Conservation (phyloP, 1,284 basidiomycete genomes). For the Fistulinella cinereoalba region DNA sequence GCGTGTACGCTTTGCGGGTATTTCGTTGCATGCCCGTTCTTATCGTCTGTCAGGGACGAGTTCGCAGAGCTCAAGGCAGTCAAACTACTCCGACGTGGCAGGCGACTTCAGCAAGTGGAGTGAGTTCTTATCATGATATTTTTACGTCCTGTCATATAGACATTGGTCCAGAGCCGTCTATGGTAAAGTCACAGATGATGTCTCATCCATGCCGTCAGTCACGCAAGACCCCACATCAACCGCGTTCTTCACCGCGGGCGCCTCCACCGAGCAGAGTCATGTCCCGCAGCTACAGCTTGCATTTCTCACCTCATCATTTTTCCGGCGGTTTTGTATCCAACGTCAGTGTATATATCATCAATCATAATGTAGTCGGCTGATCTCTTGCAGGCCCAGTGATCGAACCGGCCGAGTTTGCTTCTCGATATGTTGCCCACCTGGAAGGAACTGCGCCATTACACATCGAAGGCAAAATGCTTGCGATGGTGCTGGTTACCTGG, state of each 20-base stretch:
- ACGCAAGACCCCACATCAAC: constrained; percentile 33
- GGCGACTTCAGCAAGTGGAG: constrained; percentile 83
- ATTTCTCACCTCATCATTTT: constrained; percentile 83
- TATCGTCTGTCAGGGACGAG: constrained; percentile 59
- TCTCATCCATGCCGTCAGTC: constrained; percentile 31
- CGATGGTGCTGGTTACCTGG: constrained; percentile 78
- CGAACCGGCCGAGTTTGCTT: constrained; percentile 71
- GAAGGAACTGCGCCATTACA: constrained; percentile 56
- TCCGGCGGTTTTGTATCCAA: constrained; percentile 76
- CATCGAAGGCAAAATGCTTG: constrained; percentile 60
- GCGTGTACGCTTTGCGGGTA: constrained; percentile 60
- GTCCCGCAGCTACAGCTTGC: constrained; percentile 72
- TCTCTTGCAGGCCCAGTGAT: constrained; percentile 58
- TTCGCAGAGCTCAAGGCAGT: constrained; percentile 86
- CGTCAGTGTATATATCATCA: constrained; percentile 47
- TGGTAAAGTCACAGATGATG: constrained; percentile 51
- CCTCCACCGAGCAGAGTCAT: constrained; percentile 29
- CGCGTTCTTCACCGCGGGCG: constrained; percentile 24
- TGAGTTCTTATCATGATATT: constrained; percentile 31
- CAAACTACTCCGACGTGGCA: constrained; percentile 78
- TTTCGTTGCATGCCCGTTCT: constrained; percentile 3
- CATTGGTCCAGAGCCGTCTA: constrained; percentile 50
- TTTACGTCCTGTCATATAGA: constrained; percentile 4
- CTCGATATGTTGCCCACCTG: constrained; percentile 60
- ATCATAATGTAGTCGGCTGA: not conserved